These are phyloP conservation scores for Blastobotrys aristatus DNA, from an alignment of 1,139 yeast genomes.

Conservation along the genomic window DNA sequence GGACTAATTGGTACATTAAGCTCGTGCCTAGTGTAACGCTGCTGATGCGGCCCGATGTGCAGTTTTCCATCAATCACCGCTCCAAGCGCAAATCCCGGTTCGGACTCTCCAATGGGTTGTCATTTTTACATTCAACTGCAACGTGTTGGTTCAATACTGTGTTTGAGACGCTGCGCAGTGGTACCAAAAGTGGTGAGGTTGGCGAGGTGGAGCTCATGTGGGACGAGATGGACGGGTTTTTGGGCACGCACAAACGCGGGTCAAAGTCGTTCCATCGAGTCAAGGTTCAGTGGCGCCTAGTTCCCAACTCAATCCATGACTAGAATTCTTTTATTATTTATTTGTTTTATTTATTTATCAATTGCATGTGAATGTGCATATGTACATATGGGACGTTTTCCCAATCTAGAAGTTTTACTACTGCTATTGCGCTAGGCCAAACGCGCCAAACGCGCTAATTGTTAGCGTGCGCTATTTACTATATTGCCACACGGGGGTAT, in stretches of 20 bases:
- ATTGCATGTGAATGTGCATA: background rate
- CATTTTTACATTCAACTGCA: constrained; percentile 23
- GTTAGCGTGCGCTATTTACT: too few species aligned
- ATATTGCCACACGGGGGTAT: background rate
- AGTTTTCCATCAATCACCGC: constrained; percentile 18
- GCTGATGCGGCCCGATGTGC: constrained; percentile 23
- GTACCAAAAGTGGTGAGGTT: constrained; percentile 16
- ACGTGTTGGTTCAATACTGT: constrained; percentile 35
- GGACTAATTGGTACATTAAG: background rate
- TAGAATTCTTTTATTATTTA: background rate
- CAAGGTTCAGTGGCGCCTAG: constrained; percentile 38
- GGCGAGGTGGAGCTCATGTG: constrained; percentile 38
- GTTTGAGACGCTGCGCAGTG: constrained; percentile 36
- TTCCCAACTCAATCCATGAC: background rate
- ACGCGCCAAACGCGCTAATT: too few species aligned
- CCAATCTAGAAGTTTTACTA: too few species aligned
- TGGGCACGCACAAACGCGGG: constrained; percentile 57
- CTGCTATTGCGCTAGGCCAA: too few species aligned
- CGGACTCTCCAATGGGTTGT: background rate
- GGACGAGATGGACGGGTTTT: constrained; percentile 66
- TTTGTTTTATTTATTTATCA: background rate
- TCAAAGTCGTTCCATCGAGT: constrained; percentile 47
- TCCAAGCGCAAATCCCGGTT: background rate
- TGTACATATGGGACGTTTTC: background rate
- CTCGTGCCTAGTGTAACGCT: constrained; percentile 11